phyloP scores from a whole-genome alignment of 345 rosid species.

The Eucalyptus victrix region DNA sequence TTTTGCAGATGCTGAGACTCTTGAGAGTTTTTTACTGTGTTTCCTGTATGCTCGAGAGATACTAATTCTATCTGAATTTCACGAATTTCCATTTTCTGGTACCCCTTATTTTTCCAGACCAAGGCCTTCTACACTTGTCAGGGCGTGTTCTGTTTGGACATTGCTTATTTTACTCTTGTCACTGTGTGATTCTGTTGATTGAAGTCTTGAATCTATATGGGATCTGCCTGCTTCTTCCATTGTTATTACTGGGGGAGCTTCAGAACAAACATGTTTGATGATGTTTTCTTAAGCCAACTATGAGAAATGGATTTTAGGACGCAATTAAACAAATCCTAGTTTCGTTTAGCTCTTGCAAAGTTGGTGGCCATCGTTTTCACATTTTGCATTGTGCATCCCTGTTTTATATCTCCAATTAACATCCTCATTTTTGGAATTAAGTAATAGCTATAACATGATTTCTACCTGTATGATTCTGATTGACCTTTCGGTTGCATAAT shows the following conservation, averaged over 20 bases:
- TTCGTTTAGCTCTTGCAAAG: not conserved
- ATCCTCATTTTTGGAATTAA: not conserved
- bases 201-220: not conserved
- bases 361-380: not conserved
- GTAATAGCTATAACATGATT: not conserved
- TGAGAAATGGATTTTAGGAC: not conserved
- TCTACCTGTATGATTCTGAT: not conserved
- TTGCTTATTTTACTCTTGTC: not conserved
- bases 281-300: not conserved
- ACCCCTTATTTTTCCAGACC: not conserved
- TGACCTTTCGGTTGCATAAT: not conserved
- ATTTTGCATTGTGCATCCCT: not conserved
- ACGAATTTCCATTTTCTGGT: not conserved
- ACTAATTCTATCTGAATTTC: not conserved
- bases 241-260: not conserved
- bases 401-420: not conserved
- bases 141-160: not conserved
- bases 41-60: not conserved
- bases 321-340: not conserved
- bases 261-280: not conserved
- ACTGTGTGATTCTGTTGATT: not conserved
- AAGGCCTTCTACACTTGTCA: not conserved
- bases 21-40: not conserved
- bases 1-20: not conserved
- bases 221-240: not conserved